These are phyloP conservation scores for Evernia prunastri DNA, from an alignment of 495 filamentous ascomycete species.

Conservation along the genomic window DNA sequence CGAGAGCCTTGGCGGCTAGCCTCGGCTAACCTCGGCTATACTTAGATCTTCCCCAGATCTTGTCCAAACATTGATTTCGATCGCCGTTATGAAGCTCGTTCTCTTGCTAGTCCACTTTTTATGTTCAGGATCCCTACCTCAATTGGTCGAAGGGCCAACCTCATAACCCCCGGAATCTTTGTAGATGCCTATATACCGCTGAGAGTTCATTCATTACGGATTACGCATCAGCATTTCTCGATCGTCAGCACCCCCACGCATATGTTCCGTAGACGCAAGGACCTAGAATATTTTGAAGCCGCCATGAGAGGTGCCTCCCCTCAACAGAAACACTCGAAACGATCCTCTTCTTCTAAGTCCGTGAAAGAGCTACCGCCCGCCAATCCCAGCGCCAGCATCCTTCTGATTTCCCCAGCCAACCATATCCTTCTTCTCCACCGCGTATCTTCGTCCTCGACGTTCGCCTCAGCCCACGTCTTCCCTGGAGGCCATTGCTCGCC, in stretches of 20 bases:
- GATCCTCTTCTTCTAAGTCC: background rate
- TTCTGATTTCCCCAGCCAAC: conserved; percentile 80
- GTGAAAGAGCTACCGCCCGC: background rate
- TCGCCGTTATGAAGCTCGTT: conserved; percentile 1
- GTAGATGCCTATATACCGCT: background rate
- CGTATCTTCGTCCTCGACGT: conserved; percentile 72
- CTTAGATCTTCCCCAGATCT: background rate
- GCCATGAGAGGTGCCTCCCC: conserved; percentile 6
- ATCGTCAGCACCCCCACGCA: background rate
- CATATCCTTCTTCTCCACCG: conserved; percentile 83
- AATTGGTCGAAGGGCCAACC: background rate
- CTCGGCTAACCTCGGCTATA: background rate
- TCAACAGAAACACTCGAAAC: background rate
- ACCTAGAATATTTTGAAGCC: background rate
- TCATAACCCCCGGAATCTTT: background rate
- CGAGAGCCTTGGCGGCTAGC: background rate
- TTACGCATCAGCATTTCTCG: background rate
- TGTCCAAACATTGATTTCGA: background rate
- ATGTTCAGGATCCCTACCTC: background rate
- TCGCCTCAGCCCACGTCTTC: conserved; percentile 91
- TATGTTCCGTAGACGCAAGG: conserved; percentile 6
- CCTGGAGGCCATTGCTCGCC: conserved; percentile 79
- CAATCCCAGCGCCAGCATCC: conserved; percentile 49
- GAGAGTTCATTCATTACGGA: background rate
- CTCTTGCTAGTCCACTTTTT: background rate